phyloP scores from a whole-genome alignment of 1,284 basidiomycete genomes.

The Cutaneotrichosporon dermatis region DNA sequence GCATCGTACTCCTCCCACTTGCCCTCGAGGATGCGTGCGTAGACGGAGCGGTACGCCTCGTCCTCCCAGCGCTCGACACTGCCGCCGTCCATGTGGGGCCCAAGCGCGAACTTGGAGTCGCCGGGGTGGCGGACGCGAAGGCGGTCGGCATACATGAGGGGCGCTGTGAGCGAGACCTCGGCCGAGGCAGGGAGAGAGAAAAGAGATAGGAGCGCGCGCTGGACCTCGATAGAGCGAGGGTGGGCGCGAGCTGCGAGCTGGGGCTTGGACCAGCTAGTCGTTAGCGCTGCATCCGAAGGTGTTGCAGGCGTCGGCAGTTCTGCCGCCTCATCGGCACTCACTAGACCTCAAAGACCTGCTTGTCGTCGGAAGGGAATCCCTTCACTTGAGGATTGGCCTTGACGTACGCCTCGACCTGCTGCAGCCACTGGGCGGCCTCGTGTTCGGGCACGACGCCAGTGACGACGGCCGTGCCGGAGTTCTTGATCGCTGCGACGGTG shows the following conservation, averaged over 20 bases:
- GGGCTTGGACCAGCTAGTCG: conserved; percentile 52
- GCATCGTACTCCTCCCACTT: conserved; percentile 54
- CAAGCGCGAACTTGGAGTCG: conserved; percentile 64
- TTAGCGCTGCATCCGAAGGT: conserved; percentile 11
- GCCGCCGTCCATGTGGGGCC: conserved; percentile 72
- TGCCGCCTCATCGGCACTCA: conserved; percentile 19
- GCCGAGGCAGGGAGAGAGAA: conserved; percentile 54
- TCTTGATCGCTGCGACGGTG: conserved; percentile 54
- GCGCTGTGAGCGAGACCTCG: conserved; percentile 57
- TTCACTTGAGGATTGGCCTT: conserved; percentile 51
- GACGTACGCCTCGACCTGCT: conserved; percentile 58
- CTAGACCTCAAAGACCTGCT: conserved; percentile 69
- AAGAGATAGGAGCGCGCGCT: conserved; percentile 56
- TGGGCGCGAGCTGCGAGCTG: conserved; percentile 69
- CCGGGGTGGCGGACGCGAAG: conserved; percentile 70
- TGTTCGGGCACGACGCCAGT: conserved; percentile 58
- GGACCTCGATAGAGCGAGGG: conserved; percentile 61
- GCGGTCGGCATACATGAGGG: conserved; percentile 70
- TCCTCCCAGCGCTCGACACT: conserved; percentile 77
- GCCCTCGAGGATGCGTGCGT: conserved; percentile 58
- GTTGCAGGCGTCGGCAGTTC: background rate
- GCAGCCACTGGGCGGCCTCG: conserved; percentile 61
- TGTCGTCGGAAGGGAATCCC: conserved; percentile 64
- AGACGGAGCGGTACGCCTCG: conserved; percentile 58
- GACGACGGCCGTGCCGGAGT: conserved; percentile 60